Conservation (phyloP, 352 stramenopile species). For the Phytopythium montanum region DNA sequence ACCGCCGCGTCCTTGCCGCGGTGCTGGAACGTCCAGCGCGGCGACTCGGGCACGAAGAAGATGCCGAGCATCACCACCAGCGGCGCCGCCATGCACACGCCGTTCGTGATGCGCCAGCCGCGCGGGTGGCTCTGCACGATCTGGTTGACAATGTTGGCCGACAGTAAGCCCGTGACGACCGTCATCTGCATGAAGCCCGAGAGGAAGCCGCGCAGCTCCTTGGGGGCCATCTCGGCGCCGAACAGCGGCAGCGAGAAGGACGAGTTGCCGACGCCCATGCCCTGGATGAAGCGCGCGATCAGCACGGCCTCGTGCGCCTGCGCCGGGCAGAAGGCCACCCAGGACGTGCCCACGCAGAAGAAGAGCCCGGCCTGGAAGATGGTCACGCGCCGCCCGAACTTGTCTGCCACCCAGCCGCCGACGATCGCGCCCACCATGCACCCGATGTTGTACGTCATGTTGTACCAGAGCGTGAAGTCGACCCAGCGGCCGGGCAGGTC, state of each 20-base stretch:
- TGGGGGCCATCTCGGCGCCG: slow-evolving; percentile 55
- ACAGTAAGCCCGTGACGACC: slow-evolving; percentile 40
- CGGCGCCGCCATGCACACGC: slow-evolving; percentile 30
- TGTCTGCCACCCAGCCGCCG: slow-evolving; percentile 36
- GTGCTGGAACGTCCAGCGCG: slow-evolving; percentile 34
- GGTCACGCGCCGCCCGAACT: slow-evolving; percentile 31
- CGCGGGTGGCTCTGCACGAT: slow-evolving; percentile 29
- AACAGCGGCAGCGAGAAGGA: slow-evolving; percentile 51
- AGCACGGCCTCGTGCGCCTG: slow-evolving; percentile 28
- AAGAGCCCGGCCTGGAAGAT: slow-evolving; percentile 37
- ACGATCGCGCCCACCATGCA: slow-evolving; percentile 38
- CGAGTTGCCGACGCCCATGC: slow-evolving; percentile 45
- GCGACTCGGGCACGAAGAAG: slow-evolving; percentile 37
- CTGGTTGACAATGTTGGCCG: slow-evolving; percentile 39
- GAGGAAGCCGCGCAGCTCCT: slow-evolving; percentile 55
- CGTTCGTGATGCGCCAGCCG: slow-evolving; percentile 45
- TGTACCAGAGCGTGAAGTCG: slow-evolving; percentile 50
- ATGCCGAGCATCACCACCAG: slow-evolving; percentile 54
- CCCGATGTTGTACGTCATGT: slow-evolving; percentile 53
- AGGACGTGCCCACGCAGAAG: slow-evolving; percentile 36
- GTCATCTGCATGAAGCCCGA: slow-evolving; percentile 68
- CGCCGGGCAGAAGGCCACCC: slow-evolving; percentile 30
- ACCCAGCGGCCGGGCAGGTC: slow-evolving; percentile 38
- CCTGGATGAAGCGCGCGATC: slow-evolving; percentile 35
- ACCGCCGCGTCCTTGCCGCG: slow-evolving; percentile 37